Base-by-base conservation (phyloP, 345 rosid genomes). In the Cardamine chenopodiifolia region DNA sequence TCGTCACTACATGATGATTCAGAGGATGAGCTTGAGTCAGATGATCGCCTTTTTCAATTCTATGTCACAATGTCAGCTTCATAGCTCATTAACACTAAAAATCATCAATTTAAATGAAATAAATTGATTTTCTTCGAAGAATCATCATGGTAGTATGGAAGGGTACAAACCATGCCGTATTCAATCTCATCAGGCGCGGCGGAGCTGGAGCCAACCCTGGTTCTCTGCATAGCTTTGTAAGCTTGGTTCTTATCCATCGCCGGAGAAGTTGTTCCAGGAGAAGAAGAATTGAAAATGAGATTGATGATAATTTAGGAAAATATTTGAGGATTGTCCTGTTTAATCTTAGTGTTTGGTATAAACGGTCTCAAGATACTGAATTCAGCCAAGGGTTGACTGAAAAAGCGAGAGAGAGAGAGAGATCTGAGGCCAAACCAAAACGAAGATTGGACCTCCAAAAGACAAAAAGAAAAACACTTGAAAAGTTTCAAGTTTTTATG, bases 141-240 rank as follows among this genome's bases (percentile, higher is more conserved):
- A 37, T 37, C 6, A 26, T 3, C 9, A 48, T 25, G 37, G 25
- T 62, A 47, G 87, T 83, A 85, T 80, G 96, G 71, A 93, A 91
- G 80, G 94, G 92, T 81, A 91, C 95, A 83, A 85, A 91, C 98
- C 98, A 94, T 86, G 89, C 97, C 98, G 40, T 94, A 96, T 25
- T 91, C 97, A 81, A 94, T 75, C 85, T 88, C 96, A 17, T 89
- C 93, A 1, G 97, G 95, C 6, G 72, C 89, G 8, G 84, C 97
- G 62, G 97, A 88, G 87, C 82, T 75, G 39, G 96, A 85, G 66
- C 97, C 97, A 40, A 87, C 76, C 82, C 85, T 84, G n/a, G 98
- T 72, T 84, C 87, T 85, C 86, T 93, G 98, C 98, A 94, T 91
- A 77, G 98, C 91, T 76, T 94, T 94, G 92, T 91, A 88, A 19